Evolutionary conservation across 1,284 basidiomycete species (phyloP).

Genomic region (Athelia psychrophila): DNA sequence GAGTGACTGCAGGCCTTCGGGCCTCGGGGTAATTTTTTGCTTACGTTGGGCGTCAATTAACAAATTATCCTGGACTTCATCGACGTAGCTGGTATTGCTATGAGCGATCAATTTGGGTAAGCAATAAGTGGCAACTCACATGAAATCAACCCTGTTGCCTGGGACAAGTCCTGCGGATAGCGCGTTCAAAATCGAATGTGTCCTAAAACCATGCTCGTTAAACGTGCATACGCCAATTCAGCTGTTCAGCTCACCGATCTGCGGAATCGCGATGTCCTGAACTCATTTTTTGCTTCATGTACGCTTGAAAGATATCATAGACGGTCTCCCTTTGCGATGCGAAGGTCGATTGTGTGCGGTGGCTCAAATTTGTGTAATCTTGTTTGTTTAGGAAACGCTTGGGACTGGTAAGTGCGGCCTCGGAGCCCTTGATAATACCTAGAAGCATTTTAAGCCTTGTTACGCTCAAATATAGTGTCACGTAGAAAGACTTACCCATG

Average conservation of each 20-base stretch:
- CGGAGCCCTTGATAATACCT: slow-evolving; percentile 72
- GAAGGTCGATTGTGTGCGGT: slow-evolving; percentile 54
- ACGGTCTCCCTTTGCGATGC: slow-evolving; percentile 43
- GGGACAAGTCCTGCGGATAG: slow-evolving; percentile 21
- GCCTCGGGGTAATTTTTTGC: slow-evolving; percentile 17
- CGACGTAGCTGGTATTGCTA: slow-evolving; percentile 50
- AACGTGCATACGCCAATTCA: background rate
- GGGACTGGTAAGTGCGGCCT: slow-evolving; percentile 36
- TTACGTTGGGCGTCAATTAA: slow-evolving; percentile 62
- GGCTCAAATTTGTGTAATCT: slow-evolving; percentile 46
- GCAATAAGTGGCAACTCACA: background rate
- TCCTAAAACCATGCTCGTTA: slow-evolving; percentile 27
- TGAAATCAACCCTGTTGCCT: background rate
- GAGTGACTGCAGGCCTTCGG: too few relatives aligned
- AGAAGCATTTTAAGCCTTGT: background rate
- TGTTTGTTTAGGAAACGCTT: slow-evolving; percentile 39
- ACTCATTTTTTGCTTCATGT: slow-evolving; percentile 44
- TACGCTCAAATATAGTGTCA: background rate
- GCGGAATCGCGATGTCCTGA: slow-evolving; percentile 56
- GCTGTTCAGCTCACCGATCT: slow-evolving; percentile 45
- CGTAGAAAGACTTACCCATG: slow-evolving; percentile 41
- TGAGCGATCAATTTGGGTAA: background rate
- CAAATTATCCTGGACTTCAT: slow-evolving; percentile 73
- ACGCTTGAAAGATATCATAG: slow-evolving; percentile 56
- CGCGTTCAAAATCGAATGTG: slow-evolving; percentile 47